Evolutionary conservation across 1,139 yeast species (phyloP), one percentile per base, ranked within the genome.

Genomic region (Candida pseudoviswanathii): DNA sequence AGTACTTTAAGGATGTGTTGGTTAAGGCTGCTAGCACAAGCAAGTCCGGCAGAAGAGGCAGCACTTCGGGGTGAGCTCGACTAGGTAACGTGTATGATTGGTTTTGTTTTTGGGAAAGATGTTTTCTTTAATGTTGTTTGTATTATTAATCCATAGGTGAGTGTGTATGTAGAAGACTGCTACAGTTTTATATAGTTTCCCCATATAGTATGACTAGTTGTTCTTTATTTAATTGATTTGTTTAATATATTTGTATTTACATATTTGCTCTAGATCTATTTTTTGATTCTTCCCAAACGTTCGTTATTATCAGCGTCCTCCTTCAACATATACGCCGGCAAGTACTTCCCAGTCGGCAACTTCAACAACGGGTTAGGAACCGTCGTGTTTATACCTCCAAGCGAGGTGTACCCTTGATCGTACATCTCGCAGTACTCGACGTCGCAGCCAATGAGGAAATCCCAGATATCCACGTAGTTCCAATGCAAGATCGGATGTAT

Each of bases 401-500:
- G 67, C 11, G 95, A 86, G 1, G 97, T 89, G 60, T 84, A 90
- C 0, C 97, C 97, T 43, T 58, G 54, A 60, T 89, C 96, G 59
- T 90, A 90, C 55, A 90, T 70, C 3, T 59, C 51, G 61, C 96
- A 90, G 65, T 90, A 90, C 1, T 74, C 73, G 24, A 86, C 68
- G 30, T 75, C 60, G 42, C 81, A 66, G 2, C 71, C 75, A 34
- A 80, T 62, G 49, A 87, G 70, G 55, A 81, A 80, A 57, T 80
- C 85, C 97, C 97, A 90, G 3, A 90, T 76, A 51, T 89, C 89
- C 27, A 77, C 78, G 58, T 87, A 89, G 41, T 78, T 78, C 96
- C 96, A 90, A 48, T 87, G 86, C 45, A 90, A 73, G 9, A 90
- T 85, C 0, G 97, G 96, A 59, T 89, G 94, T 7, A 89, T 75